Base-by-base conservation (phyloP, 2,329 filamentous ascomycete genomes). In the Sclerotinia borealis region DNA sequence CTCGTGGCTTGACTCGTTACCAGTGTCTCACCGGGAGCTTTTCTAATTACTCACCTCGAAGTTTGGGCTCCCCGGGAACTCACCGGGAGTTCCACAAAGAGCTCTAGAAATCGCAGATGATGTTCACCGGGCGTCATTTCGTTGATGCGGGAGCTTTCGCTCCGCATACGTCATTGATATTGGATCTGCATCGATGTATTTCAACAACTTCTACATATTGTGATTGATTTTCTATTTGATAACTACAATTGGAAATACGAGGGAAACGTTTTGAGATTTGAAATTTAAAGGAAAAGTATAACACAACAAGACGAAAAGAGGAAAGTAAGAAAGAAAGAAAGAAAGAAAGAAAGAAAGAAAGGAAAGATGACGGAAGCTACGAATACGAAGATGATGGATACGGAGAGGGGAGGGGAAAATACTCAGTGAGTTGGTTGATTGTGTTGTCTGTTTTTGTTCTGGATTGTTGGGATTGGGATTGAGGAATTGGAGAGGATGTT, bases 331-430 rank as follows among this genome's bases (percentile, higher is more conserved):
- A 2, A 19, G n/a, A 3, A n/a, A 31, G 4, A 47, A 47, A 1
- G 22, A 7, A 13, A 37, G 1, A 11, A 37, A 55, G 36, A 15
- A 48, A 34, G 15, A 8, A 45, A 17, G 4, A 41, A 19, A 13
- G 29, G 9, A 3, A 61, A 34, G 9, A 69, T 69, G 67, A 51
- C 67, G 3, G 52, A 67, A 63, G 61, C 63, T 25, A 63, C 61
- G 15, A 65, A 68, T 41, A 68, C 67, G 2, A 79, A 80, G 67
- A 76, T 87, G 48, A 82, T 87, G 79, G 79, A 85, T 68, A 86
- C 82, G 36, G 80, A 81, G 63, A 77, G 78, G 22, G 85, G 85
- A 70, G 85, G 85, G 68, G 83, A 87, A 73, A 79, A 79, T 64
- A 82, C 80, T 5, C 85, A 85, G 80, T 85, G 77, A 61, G 76